Percentiles rank a stretch among this genome's conserved stretches.
Conservation (phyloP, 305 asterid species). For the Fraxinus platypoda region DNA sequence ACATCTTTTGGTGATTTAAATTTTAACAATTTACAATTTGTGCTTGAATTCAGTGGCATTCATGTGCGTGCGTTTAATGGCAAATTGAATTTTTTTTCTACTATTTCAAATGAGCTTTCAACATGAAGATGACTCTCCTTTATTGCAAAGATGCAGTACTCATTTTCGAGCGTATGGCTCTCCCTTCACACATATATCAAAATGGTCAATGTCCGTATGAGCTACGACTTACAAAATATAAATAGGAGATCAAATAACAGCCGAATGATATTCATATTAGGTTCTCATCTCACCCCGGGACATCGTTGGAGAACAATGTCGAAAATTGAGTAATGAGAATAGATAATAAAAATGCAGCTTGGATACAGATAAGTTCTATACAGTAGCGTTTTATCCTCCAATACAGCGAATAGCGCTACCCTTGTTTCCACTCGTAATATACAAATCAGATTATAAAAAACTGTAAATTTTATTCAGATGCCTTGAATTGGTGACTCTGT, state of each 20-base stretch:
- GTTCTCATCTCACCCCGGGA: not conserved
- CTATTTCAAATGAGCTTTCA: not conserved
- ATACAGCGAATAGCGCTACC: not conserved
- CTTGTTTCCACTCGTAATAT: not conserved
- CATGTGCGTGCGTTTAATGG: not conserved
- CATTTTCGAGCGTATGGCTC: not conserved
- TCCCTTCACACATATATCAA: not conserved
- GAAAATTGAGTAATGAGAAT: not conserved
- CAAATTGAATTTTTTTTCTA: not conserved
- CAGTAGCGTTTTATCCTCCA: not conserved
- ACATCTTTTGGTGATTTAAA: not conserved
- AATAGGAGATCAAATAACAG: not conserved
- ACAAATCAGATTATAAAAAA: not conserved
- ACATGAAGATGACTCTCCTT: not conserved
- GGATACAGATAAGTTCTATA: not conserved
- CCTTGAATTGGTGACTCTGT: conserved; percentile 51
- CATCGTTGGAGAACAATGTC: not conserved
- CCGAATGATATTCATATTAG: not conserved
- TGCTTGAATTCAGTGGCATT: not conserved
- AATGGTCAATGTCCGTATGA: not conserved
- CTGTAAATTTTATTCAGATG: conserved; percentile 15
- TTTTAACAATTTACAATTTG: not conserved
- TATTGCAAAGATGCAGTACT: not conserved
- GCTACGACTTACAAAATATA: not conserved
- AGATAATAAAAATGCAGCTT: not conserved